Base-by-base conservation (phyloP, 83 land plant genomes). In the Picea mariana region DNA sequence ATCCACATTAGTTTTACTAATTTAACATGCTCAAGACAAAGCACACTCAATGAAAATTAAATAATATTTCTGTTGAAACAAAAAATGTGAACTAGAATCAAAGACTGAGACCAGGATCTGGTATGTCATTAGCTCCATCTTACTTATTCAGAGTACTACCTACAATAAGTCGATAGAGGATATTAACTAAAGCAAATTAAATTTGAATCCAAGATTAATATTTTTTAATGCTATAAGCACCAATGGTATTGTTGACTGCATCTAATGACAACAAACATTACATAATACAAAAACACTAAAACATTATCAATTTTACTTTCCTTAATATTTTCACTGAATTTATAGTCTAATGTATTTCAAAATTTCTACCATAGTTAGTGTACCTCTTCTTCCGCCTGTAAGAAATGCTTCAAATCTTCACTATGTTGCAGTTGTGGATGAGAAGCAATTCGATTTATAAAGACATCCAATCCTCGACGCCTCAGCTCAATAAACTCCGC, bases 401-500 rank as follows among this genome's bases (percentile, higher is more conserved):
- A 84, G 84, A 97, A 95, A 78, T 79, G 87, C 82, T 90, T 93
- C 52, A 97, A 71, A 82, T 97, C 98, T 27, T 97, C 99, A 85
- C 98, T 97, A 31, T 87, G 90, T 55, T 85, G 92, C 75, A 97
- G 88, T 75, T 93, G 89, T 77, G 90, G 95, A 80, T 97, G 98
- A 61, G 91, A 85, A 66, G 99, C 94, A 68, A 97, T 85, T 68
- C 99, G 90, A 55, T 97, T 95, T 21, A 97, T 78, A 91, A 95
- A 96, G 34, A 90, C 81, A 84, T 97, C 97, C 82, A 97, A 66
- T 23, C 89, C 99, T 80, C 91, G 91, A 59, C 98, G 92, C 82
- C 99, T 92, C 87, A 95, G 89, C 86, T 95, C 99, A 84, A 97
- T 97, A 66, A 97, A 97, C 76, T 97, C 99, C 44, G 97, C 95